Evolutionary conservation across 2,329 filamentous ascomycete species (phyloP).

Genomic region (Pyrenophora teres): DNA sequence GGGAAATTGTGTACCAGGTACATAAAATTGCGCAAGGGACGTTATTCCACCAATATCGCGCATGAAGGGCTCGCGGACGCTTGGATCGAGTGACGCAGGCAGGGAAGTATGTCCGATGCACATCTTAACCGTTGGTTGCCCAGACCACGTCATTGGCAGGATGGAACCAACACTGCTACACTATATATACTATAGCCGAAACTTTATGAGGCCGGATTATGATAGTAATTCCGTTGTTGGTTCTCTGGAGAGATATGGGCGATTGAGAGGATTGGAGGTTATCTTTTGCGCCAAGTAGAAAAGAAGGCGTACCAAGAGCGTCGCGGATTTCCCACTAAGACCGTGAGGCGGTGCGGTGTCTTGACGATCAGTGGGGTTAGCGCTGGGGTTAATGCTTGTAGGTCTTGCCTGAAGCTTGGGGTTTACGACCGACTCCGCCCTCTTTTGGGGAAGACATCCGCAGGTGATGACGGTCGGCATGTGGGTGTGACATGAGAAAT

Average conservation of each 20-base stretch:
- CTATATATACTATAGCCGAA: too few species aligned
- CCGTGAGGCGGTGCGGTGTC: neutral
- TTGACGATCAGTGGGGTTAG: constrained; percentile 25
- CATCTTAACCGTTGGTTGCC: constrained; percentile 22
- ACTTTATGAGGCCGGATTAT: too few species aligned
- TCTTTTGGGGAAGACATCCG: constrained; percentile 21
- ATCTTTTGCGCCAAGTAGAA: too few species aligned
- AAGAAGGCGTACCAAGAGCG: too few species aligned
- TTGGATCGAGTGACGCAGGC: constrained; percentile 13
- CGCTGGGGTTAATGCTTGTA: constrained; percentile 13
- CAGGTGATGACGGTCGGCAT: constrained; percentile 3
- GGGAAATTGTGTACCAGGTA: too few species aligned
- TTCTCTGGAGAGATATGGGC: too few species aligned
- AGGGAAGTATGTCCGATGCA: constrained; percentile 9
- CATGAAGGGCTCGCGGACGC: constrained; percentile 6
- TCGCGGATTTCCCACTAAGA: too few species aligned
- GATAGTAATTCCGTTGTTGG: too few species aligned
- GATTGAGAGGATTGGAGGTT: too few species aligned
- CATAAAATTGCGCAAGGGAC: neutral
- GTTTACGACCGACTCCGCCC: constrained; percentile 5
- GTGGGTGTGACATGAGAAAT: constrained; percentile 1
- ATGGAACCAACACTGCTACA: too few species aligned
- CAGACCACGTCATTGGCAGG: neutral
- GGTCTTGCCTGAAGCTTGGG: constrained; percentile 24
- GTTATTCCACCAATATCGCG: constrained; percentile 10